A percentile compares a stretch with the other conserved stretches of the same genome.
phyloP scores from a whole-genome alignment of 176 grass and related monocot species.

The Phyllostachys edulis region DNA sequence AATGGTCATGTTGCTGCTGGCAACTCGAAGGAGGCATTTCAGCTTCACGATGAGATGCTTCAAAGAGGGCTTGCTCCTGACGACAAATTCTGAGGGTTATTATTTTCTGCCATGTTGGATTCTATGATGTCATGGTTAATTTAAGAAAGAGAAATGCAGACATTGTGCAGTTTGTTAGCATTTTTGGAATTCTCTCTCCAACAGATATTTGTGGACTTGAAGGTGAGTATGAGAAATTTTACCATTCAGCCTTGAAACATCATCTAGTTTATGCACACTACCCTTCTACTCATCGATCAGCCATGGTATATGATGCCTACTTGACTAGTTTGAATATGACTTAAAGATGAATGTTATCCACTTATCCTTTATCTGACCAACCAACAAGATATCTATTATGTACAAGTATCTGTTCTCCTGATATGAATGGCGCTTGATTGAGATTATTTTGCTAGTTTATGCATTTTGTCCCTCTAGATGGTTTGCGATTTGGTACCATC shows the following conservation, averaged over 20 bases:
- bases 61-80: conserved; percentile 83
- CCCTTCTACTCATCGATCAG: not conserved
- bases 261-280: not conserved
- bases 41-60: conserved; percentile 92
- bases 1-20: conserved; percentile 76
- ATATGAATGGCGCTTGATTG: not conserved
- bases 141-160: conserved; percentile 15
- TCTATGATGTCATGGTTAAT: not conserved
- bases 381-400: not conserved
- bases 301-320: not conserved
- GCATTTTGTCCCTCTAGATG: not conserved
- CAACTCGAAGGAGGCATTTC: conserved; percentile 79
- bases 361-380: not conserved
- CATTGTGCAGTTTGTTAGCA: not conserved
- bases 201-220: conserved; percentile 20
- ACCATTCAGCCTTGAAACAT: not conserved
- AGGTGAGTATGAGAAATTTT: conserved; percentile 27
- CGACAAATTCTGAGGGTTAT: conserved; percentile 69
- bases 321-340: conserved; percentile 4
- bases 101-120: not conserved
- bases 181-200: not conserved
- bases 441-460: not conserved
- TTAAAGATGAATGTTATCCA: not conserved
- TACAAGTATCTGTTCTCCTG: conserved; percentile 6
- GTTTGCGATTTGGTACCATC: not conserved